Percentiles rank a stretch among this genome's conserved stretches.
Conservation (phyloP, 2,329 filamentous ascomycete species). For the Paecilomyces niveus region DNA sequence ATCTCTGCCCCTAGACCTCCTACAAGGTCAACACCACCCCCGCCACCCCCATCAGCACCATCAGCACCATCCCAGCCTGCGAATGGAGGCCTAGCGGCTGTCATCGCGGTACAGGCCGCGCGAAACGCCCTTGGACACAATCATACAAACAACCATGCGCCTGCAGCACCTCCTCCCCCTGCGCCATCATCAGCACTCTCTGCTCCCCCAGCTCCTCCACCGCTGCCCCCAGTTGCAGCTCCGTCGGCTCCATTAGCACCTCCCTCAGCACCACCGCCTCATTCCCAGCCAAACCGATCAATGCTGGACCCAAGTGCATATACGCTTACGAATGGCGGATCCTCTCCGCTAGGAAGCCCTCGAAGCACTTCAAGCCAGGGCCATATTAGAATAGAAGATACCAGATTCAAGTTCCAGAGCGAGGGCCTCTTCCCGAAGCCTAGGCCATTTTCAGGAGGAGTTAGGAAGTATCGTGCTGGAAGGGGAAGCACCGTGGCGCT, state of each 20-base stretch:
- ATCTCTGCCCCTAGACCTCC: conserved; percentile 34
- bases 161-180: conserved; percentile 37
- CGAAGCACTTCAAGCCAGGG: conserved; percentile 20
- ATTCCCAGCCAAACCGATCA: conserved; percentile 41
- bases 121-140: conserved; percentile 47
- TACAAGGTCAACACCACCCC: conserved; percentile 32
- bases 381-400: conserved; percentile 60
- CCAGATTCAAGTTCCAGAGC: conserved; percentile 78
- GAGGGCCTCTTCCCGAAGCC: conserved; percentile 79
- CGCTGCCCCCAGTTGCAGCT: conserved; percentile 38
- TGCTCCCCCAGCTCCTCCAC: conserved; percentile 40
- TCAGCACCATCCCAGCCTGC: conserved; percentile 23
- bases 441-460: conserved; percentile 66
- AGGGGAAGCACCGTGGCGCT: conserved; percentile 90
- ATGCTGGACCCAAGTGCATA: conserved; percentile 71
- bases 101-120: conserved; percentile 53
- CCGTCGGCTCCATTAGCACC: conserved; percentile 26
- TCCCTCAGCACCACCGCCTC: conserved; percentile 31
- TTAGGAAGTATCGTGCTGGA: conserved; percentile 79
- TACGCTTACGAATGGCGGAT: conserved; percentile 60
- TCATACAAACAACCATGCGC: conserved; percentile 35
- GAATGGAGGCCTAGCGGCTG: conserved; percentile 36
- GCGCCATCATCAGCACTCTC: conserved; percentile 28
- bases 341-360: conserved; percentile 19
- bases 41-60: conserved; percentile 30